Percentiles rank a stretch among this genome's conserved stretches.
phyloP scores from a whole-genome alignment of 2,329 filamentous ascomycete genomes.

The Cladophialophora yegresii region DNA sequence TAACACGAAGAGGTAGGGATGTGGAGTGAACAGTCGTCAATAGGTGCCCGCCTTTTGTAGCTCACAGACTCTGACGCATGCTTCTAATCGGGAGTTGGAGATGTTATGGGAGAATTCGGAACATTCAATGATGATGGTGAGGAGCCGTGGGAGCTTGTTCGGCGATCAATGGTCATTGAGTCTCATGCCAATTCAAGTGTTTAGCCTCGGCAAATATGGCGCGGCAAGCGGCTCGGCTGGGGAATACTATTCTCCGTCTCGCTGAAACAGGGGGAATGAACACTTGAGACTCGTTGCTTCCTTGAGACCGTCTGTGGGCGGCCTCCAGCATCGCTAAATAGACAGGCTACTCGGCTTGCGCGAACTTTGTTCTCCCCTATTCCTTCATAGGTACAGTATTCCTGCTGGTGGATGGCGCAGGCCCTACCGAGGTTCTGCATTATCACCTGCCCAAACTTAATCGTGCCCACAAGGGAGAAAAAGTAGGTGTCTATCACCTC shows the following conservation, averaged over 20 bases:
- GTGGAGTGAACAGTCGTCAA: constrained; percentile 9
- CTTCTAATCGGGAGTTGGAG: constrained; percentile 14
- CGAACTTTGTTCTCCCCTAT: too few species aligned
- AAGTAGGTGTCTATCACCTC: not conserved
- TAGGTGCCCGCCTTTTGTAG: constrained; percentile 25
- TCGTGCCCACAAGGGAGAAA: too few species aligned
- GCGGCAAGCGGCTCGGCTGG: not conserved
- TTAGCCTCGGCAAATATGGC: constrained; percentile 17
- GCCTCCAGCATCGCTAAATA: too few species aligned
- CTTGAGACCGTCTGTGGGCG: too few species aligned
- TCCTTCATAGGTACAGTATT: too few species aligned
- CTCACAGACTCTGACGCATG: constrained; percentile 16
- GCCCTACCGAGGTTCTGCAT: too few species aligned
- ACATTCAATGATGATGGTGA: constrained; percentile 2
- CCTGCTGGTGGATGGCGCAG: too few species aligned
- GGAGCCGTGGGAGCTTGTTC: not conserved
- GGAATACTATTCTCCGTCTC: not conserved
- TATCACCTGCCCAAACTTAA: too few species aligned
- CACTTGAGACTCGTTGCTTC: too few species aligned
- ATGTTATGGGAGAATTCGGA: constrained; percentile 20
- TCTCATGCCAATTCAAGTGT: not conserved
- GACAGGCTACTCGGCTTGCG: too few species aligned
- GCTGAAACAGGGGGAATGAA: too few species aligned
- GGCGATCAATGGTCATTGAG: constrained; percentile 9
- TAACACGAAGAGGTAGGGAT: constrained; percentile 1